Percentiles rank a stretch among this genome's conserved stretches.
These are phyloP conservation scores for Kurtzmaniella quercitrusa DNA, from an alignment of 1,139 yeast genomes.

Conservation along the genomic window DNA sequence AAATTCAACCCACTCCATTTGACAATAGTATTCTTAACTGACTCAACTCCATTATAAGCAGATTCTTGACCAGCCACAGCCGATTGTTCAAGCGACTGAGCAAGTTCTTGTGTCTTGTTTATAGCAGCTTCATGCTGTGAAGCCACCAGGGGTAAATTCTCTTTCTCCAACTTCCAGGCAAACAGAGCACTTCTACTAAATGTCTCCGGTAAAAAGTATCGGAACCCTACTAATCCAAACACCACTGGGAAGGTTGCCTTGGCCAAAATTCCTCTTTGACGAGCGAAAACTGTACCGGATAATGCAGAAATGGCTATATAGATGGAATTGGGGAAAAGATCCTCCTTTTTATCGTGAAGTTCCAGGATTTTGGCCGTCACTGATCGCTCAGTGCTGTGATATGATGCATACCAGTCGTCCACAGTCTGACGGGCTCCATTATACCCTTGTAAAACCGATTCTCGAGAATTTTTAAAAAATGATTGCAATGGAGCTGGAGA, in stretches of 20 bases:
- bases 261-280: conserved; percentile 60
- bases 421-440: conserved; percentile 17
- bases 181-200: conserved; percentile 60
- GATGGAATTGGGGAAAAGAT: conserved; percentile 68
- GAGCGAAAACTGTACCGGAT: conserved; percentile 76
- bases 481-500: conserved; percentile 48
- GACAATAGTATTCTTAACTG: conserved; percentile 47
- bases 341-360: conserved; percentile 70
- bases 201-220: conserved; percentile 74
- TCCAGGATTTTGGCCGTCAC: conserved; percentile 65
- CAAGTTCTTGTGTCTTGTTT: conserved; percentile 42
- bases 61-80: conserved; percentile 35
- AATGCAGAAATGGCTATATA: conserved; percentile 73
- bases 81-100: conserved; percentile 36
- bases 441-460: conserved; percentile 16
- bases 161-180: conserved; percentile 63
- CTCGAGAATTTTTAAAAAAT: conserved; percentile 45
- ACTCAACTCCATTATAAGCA: conserved; percentile 35
- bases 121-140: conserved; percentile 53
- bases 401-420: conserved; percentile 41
- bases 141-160: conserved; percentile 63
- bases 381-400: conserved; percentile 59
- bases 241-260: conserved; percentile 60
- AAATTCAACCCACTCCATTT: conserved; percentile 65
- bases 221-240: conserved; percentile 68